Percentiles rank a stretch among this genome's conserved stretches.
These are phyloP conservation scores for Volvariella surrecta DNA, from an alignment of 1,284 basidiomycete species.

Conservation along the genomic window DNA sequence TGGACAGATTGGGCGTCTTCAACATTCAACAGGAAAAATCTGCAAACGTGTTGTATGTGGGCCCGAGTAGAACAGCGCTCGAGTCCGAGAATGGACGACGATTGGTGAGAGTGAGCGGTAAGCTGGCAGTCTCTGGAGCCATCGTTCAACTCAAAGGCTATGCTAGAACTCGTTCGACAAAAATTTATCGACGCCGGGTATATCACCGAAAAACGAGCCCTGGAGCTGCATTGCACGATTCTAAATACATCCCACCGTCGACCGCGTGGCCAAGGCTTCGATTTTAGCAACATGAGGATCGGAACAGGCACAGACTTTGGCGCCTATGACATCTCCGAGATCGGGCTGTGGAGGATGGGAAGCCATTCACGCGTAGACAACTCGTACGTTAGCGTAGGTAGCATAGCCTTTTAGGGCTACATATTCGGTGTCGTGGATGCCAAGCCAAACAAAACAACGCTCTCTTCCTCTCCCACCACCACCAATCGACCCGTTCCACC, in stretches of 20 bases:
- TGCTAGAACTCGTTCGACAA: conserved; percentile 34
- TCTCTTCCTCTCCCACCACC: neutral
- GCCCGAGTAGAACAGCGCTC: conserved; percentile 21
- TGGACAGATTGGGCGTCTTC: conserved; percentile 46
- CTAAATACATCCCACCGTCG: conserved; percentile 53
- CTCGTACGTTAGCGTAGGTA: conserved; percentile 43
- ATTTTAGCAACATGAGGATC: conserved; percentile 31
- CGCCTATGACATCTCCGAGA: conserved; percentile 34
- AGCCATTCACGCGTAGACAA: too few species aligned
- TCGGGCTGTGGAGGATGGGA: conserved; percentile 57
- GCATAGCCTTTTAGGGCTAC: conserved; percentile 12
- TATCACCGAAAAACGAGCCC: conserved; percentile 40
- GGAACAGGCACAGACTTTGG: conserved; percentile 43
- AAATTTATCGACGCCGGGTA: conserved; percentile 45
- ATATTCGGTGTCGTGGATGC: neutral
- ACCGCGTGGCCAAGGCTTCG: too few species aligned
- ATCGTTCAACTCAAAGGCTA: neutral
- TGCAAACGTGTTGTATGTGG: conserved; percentile 53
- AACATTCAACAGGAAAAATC: conserved; percentile 22
- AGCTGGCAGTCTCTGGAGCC: conserved; percentile 10
- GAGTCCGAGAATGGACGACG: conserved; percentile 13
- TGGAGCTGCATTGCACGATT: conserved; percentile 65
- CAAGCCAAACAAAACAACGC: conserved; percentile 4
- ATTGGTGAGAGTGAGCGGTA: conserved; percentile 31
- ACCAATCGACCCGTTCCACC: neutral